phyloP scores from a whole-genome alignment of 108 stramenopile species.

The Asterionellopsis glacialis region DNA sequence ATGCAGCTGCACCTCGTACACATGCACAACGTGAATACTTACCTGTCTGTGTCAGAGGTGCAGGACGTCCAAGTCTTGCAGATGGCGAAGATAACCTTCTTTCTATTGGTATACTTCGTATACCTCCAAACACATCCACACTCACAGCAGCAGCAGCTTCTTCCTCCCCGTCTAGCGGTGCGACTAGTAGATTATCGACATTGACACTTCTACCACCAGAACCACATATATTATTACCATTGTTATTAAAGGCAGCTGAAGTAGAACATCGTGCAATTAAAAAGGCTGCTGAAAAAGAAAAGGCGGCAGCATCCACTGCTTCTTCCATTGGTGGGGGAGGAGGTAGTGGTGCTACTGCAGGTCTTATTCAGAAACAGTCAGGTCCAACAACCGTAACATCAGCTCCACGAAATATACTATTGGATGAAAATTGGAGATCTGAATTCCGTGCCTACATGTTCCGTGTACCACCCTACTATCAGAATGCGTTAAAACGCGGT shows the following conservation, averaged over 20 bases:
- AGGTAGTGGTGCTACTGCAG: not conserved
- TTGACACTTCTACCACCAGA: conserved; percentile 78
- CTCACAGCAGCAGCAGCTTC: conserved; percentile 11
- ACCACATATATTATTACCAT: conserved; percentile 70
- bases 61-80: conserved; percentile 54
- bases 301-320: conserved; percentile 10
- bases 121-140: conserved; percentile 34
- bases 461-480: conserved; percentile 73
- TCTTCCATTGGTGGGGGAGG: conserved; percentile 8
- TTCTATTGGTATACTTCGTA: conserved; percentile 71
- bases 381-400: conserved; percentile 17
- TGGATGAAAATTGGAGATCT: conserved; percentile 71
- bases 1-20: conserved; percentile 20
- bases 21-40: conserved; percentile 33
- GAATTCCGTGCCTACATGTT: conserved; percentile 72
- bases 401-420: no score
- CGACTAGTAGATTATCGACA: conserved; percentile 35
- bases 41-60: conserved; percentile 62
- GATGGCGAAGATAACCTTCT: conserved; percentile 50
- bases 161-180: conserved; percentile 6
- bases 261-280: conserved; percentile 56
- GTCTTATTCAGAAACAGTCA: conserved; percentile 36
- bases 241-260: conserved; percentile 65
- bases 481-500: conserved; percentile 45
- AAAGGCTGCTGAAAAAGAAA: conserved; percentile 38